Base-by-base conservation (phyloP, 1,284 basidiomycete species). In the Ceratobasidium sp. region DNA sequence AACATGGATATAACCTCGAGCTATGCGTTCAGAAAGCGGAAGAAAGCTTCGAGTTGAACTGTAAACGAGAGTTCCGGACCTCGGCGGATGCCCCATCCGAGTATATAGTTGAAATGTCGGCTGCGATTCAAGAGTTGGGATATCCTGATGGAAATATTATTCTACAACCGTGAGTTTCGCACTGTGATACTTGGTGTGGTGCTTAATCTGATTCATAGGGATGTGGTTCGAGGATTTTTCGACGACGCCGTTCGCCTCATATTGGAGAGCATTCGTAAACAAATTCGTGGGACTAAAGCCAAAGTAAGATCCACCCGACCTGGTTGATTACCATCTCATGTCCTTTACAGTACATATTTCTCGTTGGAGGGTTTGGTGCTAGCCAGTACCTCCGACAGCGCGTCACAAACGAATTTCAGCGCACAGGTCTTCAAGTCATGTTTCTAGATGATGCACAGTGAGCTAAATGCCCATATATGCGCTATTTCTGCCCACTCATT, bases 1-100 rank as follows among this genome's bases (percentile, higher is more conserved):
- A 69, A 17, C 49, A 69, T 25, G 37, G n/a, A 13, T 52, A 56
- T 11, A 51, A 40, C n/a, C 49, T 69, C 29, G 51, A 69, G 32
- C 51, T 52, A 43, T 69, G 46, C 37, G 34, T 69, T 8, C 66
- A 69, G 34, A 69, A 69, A 37, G 66, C 49, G 34, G 66, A 69
- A 43, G 66, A 69, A 56, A 69, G 52, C 29, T 69, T 69, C 22
- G 66, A 69, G 46, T 17, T 51, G 11, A 52, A 69, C 51, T 69
- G 66, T 49, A 69, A 69, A 43, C 66, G 66, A 13, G 66, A 69
- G 51, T 69, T 69, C n/a, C 19, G 34, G 13, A 34, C 32, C n/a
- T 49, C 46, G n/a, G 13, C 29, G 32, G 51, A 69, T 13, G 66
- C 66, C 1, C 66, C 46, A 8, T 43, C 34, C 13, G 46, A 51